A percentile compares a stretch with the other conserved stretches of the same genome.
Evolutionary conservation across 2,329 filamentous ascomycete genomes (phyloP).

Genomic region (Xylaria sp.): DNA sequence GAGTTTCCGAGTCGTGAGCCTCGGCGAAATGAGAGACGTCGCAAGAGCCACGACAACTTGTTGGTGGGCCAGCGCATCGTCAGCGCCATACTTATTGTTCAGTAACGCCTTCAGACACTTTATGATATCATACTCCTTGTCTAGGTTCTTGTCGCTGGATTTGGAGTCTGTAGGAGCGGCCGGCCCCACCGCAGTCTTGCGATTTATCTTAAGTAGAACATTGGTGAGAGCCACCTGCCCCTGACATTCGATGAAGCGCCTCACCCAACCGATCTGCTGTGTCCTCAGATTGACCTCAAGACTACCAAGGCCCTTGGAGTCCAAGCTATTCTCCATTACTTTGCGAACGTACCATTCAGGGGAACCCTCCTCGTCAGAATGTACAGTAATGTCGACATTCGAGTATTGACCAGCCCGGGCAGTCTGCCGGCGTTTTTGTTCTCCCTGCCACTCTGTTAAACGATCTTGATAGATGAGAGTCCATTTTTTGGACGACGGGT

Average conservation of each 20-base stretch:
- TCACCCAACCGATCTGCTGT: constrained; percentile 98
- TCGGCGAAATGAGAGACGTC: constrained; percentile 86
- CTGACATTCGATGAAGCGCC: constrained; percentile 95
- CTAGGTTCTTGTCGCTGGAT: constrained; percentile 79
- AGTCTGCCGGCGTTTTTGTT: constrained; percentile 86
- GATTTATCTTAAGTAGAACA: constrained; percentile 91
- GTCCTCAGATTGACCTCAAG: constrained; percentile 94
- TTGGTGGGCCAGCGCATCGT: constrained; percentile 91
- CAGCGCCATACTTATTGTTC: constrained; percentile 99
- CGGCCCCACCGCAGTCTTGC: constrained; percentile 80
- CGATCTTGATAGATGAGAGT: constrained; percentile 95
- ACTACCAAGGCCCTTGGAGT: constrained; percentile 89
- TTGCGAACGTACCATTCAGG: constrained; percentile 98
- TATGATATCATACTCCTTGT: constrained; percentile 95
- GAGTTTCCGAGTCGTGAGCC: constrained; percentile 90
- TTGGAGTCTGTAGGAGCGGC: constrained; percentile 68
- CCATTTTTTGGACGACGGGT: constrained; percentile 96
- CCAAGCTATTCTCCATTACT: constrained; percentile 95
- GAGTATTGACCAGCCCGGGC: constrained; percentile 77
- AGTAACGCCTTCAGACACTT: constrained; percentile 97
- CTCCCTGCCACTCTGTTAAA: constrained; percentile 91
- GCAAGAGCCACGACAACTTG: constrained; percentile 90
- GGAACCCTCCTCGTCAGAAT: constrained; percentile 92
- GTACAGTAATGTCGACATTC: constrained; percentile 75
- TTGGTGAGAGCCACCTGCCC: constrained; percentile 96